These are phyloP conservation scores for Clonostachys rosea DNA, from an alignment of 2,329 filamentous ascomycete species.

Conservation along the genomic window DNA sequence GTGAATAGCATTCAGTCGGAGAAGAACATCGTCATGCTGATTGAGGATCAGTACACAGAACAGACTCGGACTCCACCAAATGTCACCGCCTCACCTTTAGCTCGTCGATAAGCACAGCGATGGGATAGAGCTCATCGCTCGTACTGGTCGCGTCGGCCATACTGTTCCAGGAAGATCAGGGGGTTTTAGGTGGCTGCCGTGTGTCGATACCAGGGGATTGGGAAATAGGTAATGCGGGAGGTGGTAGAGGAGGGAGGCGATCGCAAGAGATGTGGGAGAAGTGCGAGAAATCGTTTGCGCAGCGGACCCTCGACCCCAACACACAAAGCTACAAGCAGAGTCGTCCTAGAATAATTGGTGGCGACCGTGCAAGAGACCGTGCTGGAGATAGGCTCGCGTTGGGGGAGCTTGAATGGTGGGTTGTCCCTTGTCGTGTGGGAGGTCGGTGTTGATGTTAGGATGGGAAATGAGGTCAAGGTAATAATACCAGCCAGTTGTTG, in stretches of 20 bases:
- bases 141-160: conserved; percentile 89
- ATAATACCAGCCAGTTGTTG: conserved; percentile 10
- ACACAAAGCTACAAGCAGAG: neutral
- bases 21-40: conserved; percentile 96
- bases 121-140: conserved; percentile 98
- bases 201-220: neutral
- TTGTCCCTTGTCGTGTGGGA: neutral
- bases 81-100: conserved; percentile 68
- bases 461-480: neutral
- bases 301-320: conserved; percentile 1
- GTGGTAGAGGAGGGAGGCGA: conserved; percentile 26
- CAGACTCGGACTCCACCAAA: conserved; percentile 5
- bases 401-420: conserved; percentile 1
- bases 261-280: conserved; percentile 14
- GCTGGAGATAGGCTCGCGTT: conserved; percentile 5
- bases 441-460: neutral
- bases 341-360: neutral
- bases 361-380: neutral
- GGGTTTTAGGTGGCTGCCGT: neutral
- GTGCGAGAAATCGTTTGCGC: conserved; percentile 1
- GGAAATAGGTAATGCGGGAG: conserved; percentile 11
- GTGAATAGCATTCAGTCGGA: conserved; percentile 97
- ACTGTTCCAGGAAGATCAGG: conserved; percentile 18
- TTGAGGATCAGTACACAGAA: conserved; percentile 1
- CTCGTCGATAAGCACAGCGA: conserved; percentile 99